Base-by-base conservation (phyloP, 2,329 filamentous ascomycete species). In the Xylariaceae sp. region DNA sequence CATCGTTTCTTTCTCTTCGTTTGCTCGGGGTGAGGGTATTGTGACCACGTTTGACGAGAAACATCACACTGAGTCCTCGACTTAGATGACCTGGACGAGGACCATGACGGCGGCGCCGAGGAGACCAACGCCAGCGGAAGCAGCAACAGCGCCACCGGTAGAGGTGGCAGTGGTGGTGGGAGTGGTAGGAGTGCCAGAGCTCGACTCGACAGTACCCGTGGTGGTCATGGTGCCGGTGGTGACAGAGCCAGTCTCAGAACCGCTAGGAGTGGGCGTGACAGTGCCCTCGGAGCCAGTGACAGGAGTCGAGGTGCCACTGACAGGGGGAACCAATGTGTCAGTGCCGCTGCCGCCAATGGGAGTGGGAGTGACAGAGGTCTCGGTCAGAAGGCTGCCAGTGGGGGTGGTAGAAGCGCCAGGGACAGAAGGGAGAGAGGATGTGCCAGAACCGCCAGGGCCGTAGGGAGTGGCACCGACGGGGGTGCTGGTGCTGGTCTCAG, bases 41-140 rank as follows among this genome's bases (percentile, higher is more conserved):
- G 41, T 42, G 41, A 14, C 19, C 41, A n/a, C 16, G 13, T 38
- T 38, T 16, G 34, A 13, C 13, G 22, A 28, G 22, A 7, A 28
- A 28, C 22, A 28, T 14, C 34, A 10, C 16, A 38, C 34, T 14
- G 14, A 42, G 18, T 18, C n/a, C n/a, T 31, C 17, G 18, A 17
- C 42, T 54, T 52, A 60, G 50, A 60, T 47, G 22, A 56, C 47
- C 31, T 61, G 54, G 31, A 53, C 39, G 50, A 61, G 51, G 14
- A 47, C 54, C 18, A 57, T 46, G 6, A 58, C 18, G 13, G 57
- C 59, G 12, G 49, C 57, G 14, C 59, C 59, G 17, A 57, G 57
- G n/a, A 60, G 51, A 13, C 60, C 47, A 13, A 43, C 54, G 47
- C 57, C 56, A 5, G 38, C 47, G 1, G 54, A 53, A 13, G 38